These are phyloP conservation scores for Zoysia matrella DNA, from an alignment of 202 grass and related monocot species.

Conservation along the genomic window DNA sequence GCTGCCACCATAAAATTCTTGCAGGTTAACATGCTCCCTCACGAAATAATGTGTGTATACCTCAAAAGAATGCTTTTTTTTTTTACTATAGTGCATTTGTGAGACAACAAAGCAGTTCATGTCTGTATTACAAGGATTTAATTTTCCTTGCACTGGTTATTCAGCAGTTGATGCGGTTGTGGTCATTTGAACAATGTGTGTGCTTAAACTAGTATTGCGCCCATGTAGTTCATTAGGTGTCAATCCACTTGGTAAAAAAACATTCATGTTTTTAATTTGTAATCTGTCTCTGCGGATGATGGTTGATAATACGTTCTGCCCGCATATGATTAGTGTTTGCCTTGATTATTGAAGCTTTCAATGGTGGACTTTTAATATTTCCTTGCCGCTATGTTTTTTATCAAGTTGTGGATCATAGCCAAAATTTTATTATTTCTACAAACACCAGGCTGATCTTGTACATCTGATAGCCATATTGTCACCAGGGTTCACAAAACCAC, in stretches of 20 bases:
- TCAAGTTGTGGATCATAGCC: background rate
- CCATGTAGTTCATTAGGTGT: background rate
- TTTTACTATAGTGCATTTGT: background rate
- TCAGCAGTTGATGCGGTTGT: background rate
- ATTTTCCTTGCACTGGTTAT: background rate
- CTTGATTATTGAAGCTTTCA: background rate
- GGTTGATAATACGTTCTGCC: background rate
- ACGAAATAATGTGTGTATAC: too few relatives aligned
- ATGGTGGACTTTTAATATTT: background rate
- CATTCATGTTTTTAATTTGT: background rate
- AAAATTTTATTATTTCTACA: background rate
- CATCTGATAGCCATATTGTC: background rate
- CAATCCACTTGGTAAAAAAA: background rate
- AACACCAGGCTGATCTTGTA: background rate
- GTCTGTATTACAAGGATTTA: background rate
- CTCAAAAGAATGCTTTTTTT: background rate
- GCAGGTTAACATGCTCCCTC: background rate
- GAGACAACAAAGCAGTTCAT: too few relatives aligned
- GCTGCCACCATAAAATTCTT: background rate
- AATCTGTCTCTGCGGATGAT: background rate
- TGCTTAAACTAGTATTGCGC: background rate
- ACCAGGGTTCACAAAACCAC: too few relatives aligned
- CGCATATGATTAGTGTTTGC: background rate
- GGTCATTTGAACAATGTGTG: background rate
- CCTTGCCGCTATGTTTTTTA: background rate